Percentiles rank a stretch among this genome's conserved stretches.
These are phyloP conservation scores for Biscogniauxia sp. DNA, from an alignment of 2,329 filamentous ascomycete species.

Conservation along the genomic window DNA sequence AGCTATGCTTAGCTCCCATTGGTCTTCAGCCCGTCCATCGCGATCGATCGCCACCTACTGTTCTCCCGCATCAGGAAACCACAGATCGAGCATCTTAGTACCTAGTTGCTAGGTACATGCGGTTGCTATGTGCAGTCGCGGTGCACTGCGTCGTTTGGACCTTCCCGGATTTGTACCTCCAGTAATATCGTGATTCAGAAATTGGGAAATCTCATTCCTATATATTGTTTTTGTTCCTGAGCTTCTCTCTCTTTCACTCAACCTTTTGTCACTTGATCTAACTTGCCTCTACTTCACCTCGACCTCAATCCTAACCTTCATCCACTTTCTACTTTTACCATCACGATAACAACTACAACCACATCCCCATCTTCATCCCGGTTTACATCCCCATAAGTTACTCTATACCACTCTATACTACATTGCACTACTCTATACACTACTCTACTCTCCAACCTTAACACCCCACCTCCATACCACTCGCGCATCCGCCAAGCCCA, in stretches of 20 bases:
- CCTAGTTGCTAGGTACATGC: slow-evolving; percentile 13
- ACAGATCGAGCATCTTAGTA: slow-evolving; percentile 16
- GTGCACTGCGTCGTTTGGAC: slow-evolving; percentile 11
- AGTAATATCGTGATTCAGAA: slow-evolving; percentile 15
- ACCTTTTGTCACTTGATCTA: not conserved
- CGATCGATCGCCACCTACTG: slow-evolving; percentile 29
- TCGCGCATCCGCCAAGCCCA: too few species aligned
- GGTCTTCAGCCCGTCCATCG: slow-evolving; percentile 14
- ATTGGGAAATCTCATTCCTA: slow-evolving; percentile 12
- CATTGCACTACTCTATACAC: too few species aligned
- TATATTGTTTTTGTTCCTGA: slow-evolving; percentile 11
- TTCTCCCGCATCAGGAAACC: slow-evolving; percentile 26
- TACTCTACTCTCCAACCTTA: too few species aligned
- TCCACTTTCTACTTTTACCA: too few species aligned
- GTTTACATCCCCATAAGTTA: too few species aligned
- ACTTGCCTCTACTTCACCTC: not conserved
- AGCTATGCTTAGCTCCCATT: slow-evolving; percentile 12
- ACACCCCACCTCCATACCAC: too few species aligned
- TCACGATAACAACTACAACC: too few species aligned
- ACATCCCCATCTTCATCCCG: too few species aligned
- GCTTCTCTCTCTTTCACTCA: slow-evolving; percentile 8
- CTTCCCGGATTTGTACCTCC: slow-evolving; percentile 9
- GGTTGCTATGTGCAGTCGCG: slow-evolving; percentile 2
- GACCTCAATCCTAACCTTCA: not conserved
- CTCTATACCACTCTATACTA: too few species aligned